A percentile compares a stretch with the other conserved stretches of the same genome.
Evolutionary conservation across 768 basidiomycete genomes (phyloP).

Genomic region (Guyanaporus albipodus): DNA sequence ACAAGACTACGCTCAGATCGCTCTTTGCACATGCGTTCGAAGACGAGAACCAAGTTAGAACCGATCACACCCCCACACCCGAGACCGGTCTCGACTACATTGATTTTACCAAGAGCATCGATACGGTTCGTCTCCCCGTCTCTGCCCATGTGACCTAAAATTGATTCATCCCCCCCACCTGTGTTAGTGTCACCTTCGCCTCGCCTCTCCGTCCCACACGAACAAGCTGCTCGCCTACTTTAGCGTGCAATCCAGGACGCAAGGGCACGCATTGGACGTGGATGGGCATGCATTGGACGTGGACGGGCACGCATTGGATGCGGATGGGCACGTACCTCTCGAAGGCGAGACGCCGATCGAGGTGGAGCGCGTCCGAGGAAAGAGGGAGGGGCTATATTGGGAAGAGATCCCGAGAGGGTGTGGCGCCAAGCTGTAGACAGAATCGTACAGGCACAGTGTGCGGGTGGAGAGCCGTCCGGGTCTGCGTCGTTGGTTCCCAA

Average conservation of each 20-base stretch:
- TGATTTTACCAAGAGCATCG: constrained; percentile 75
- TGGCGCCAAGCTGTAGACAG: constrained; percentile 56
- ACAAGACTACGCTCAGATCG: constrained; percentile 71
- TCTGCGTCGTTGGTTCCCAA: no score
- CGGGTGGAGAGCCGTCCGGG: no score
- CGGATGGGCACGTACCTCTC: constrained; percentile 34
- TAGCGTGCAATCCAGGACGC: constrained; percentile 31
- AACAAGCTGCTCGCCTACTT: constrained; percentile 45
- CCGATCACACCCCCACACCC: not conserved
- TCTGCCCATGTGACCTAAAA: not conserved
- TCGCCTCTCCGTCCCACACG: constrained; percentile 50
- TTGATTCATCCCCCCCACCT: not conserved
- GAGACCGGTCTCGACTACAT: constrained; percentile 61
- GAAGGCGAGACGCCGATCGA: constrained; percentile 31
- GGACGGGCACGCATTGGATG: constrained; percentile 57
- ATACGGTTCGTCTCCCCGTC: constrained; percentile 44
- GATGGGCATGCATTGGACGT: no score
- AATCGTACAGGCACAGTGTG: constrained; percentile 29
- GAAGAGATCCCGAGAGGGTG: constrained; percentile 70
- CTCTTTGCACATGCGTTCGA: constrained; percentile 44
- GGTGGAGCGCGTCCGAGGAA: constrained; percentile 58
- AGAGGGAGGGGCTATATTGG: constrained; percentile 73
- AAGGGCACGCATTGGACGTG: no score
- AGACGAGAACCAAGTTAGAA: not conserved
- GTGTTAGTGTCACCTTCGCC: constrained; percentile 68